Evolutionary conservation across 495 filamentous ascomycete genomes (phyloP).

Genomic region (Hypoxylon lienhwacheense): DNA sequence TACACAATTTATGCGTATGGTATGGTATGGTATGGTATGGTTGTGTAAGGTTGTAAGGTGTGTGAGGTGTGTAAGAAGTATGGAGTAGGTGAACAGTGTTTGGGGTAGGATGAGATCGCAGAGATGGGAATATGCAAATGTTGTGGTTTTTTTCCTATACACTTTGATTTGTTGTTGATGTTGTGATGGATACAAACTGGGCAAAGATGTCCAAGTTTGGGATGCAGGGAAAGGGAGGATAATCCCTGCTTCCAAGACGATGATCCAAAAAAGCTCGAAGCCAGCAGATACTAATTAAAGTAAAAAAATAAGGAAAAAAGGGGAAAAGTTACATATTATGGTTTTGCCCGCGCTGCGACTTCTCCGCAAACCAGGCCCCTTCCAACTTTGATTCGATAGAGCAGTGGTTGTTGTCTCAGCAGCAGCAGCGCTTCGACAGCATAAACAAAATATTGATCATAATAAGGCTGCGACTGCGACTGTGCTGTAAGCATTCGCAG

Average conservation of each 20-base stretch:
- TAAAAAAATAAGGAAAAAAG: slow-evolving; percentile 9
- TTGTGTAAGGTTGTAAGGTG: too few relatives aligned
- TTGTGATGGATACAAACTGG: too few relatives aligned
- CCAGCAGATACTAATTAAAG: slow-evolving; percentile 24
- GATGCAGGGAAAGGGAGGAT: slow-evolving; percentile 22
- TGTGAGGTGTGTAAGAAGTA: too few relatives aligned
- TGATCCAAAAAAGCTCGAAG: slow-evolving; percentile 28
- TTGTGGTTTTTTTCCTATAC: slow-evolving; percentile 28
- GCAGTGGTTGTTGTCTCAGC: slow-evolving; percentile 4
- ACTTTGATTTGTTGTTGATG: slow-evolving; percentile 32
- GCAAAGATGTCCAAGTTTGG: slow-evolving; percentile 22
- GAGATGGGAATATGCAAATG: slow-evolving; percentile 14
- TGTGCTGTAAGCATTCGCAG: slow-evolving; percentile 23
- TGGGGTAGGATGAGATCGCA: neutral
- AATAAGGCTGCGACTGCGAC: slow-evolving; percentile 10
- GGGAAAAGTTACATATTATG: too few relatives aligned
- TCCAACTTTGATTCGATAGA: neutral
- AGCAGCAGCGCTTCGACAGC: slow-evolving; percentile 11
- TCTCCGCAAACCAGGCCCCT: neutral
- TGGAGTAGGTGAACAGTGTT: neutral
- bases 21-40: too few relatives aligned
- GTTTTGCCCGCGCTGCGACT: slow-evolving; percentile 12
- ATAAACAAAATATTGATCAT: slow-evolving; percentile 28
- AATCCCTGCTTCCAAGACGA: slow-evolving; percentile 19
- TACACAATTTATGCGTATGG: slow-evolving; percentile 16